Conservation (phyloP, 495 filamentous ascomycete genomes). For the Cladorrhinum samala region DNA sequence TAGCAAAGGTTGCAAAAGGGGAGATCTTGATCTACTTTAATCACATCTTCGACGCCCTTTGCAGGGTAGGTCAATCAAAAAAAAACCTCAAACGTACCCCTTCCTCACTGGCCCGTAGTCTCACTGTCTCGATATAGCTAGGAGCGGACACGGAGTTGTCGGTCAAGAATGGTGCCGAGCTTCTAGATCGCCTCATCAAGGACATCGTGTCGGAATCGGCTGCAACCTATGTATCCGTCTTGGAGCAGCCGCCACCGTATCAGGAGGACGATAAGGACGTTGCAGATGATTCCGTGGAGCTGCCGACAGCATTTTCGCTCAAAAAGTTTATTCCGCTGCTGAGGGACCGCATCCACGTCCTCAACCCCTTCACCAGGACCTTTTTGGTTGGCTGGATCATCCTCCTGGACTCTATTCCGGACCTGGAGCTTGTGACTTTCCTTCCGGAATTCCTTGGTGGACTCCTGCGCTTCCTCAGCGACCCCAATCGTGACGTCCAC, state of each 20-base stretch:
- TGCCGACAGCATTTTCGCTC: constrained; percentile 88
- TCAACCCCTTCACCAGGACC: constrained; percentile 88
- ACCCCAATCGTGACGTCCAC: constrained; percentile 87
- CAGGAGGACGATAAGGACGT: constrained; percentile 41
- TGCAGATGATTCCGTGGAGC: constrained; percentile 47
- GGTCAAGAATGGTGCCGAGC: constrained; percentile 96
- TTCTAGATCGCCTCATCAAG: constrained; percentile 92
- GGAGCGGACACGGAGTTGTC: constrained; percentile 94
- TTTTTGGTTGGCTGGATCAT: constrained; percentile 97
- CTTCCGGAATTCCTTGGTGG: constrained; percentile 89
- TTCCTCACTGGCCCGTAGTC: neutral
- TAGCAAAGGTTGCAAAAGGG: constrained; percentile 97
- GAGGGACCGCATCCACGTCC: constrained; percentile 84
- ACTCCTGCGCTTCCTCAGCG: constrained; percentile 85
- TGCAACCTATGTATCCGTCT: constrained; percentile 84
- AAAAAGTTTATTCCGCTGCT: constrained; percentile 87
- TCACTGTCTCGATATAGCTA: constrained; percentile 48
- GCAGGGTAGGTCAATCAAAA: constrained; percentile 70
- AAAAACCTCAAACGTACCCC: constrained; percentile 14
- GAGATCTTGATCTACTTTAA: constrained; percentile 97
- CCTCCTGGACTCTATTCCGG: constrained; percentile 91
- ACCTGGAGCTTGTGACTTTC: constrained; percentile 89
- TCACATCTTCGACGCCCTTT: constrained; percentile 92
- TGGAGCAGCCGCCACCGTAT: constrained; percentile 55
- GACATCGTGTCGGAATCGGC: constrained; percentile 98